Base-by-base conservation (phyloP, 352 stramenopile species). In the Thraustochytrium sp. region DNA sequence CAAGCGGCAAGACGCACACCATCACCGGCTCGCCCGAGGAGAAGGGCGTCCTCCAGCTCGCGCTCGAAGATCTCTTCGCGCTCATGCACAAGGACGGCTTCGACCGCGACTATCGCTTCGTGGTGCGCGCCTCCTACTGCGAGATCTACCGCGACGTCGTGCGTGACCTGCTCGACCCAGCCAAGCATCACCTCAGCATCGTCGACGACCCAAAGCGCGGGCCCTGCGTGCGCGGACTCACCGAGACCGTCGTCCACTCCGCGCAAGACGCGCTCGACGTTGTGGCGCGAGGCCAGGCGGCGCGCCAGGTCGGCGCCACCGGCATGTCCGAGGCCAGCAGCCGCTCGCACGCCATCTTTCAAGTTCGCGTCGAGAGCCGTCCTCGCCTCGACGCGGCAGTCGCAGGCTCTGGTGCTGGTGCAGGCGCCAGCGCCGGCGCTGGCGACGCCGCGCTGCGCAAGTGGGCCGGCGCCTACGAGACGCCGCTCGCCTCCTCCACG, bases 61-160 rank as follows among this genome's bases (percentile, higher is more conserved):
- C 68, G 0, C 31, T 80, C 9, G 48, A 80, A 34, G 68, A 80
- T 31, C 68, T 80, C 34, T 80, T 80, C 38, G 46, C 18, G 13
- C 31, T 63, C 3, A 36, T 80, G 42, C 42, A 38, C 36, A 62
- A 55, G 42, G 53, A 72, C 48, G 48, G 34, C 53, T 53, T 80
- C 31, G 68, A 64, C 89, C 5, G 21, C 5, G 44, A 9, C 34
- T 80, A 63, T 26, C 34, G 53, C 46, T 95, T 72, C 85, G 86
- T 96, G 9, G 89, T 98, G 31, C 92, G 94, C 76, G 93, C 96
- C 23, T 94, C 90, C 84, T 96, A 95, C 87, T 94, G 95, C 82
- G 92, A 96, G 87, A 96, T 96, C 83, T 96, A 96, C 86, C 94
- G 95, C 89, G 92, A 96, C 77, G 89, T 89, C 40, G 94, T 96